Evolutionary conservation across 345 rosid genomes (phyloP).

Genomic region (Mallotus nudiflorus): DNA sequence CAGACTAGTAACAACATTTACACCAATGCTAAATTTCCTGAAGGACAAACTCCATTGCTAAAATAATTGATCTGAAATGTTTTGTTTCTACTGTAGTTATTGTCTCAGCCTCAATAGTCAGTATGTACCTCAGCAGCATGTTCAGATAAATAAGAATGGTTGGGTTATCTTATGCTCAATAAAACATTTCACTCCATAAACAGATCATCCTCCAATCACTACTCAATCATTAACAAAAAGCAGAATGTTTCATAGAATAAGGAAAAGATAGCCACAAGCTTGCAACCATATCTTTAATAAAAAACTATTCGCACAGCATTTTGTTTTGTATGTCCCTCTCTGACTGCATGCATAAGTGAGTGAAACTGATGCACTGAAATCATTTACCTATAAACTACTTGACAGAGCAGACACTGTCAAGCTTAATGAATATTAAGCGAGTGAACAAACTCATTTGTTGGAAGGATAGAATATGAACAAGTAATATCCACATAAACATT

Average conservation of each 20-base stretch:
- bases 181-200: not conserved
- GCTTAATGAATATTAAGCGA: too few species aligned
- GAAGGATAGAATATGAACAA: not conserved
- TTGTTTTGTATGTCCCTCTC: too few species aligned
- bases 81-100: too few species aligned
- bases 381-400: not conserved
- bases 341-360: too few species aligned
- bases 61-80: too few species aligned
- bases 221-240: not conserved
- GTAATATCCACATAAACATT: not conserved
- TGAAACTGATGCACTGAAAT: not conserved
- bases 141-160: not conserved
- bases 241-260: not conserved
- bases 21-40: not conserved
- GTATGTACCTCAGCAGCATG: not conserved
- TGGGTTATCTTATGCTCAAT: not conserved
- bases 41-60: not conserved
- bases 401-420: not conserved
- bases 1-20: not conserved
- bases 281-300: too few species aligned
- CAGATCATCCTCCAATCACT: not conserved
- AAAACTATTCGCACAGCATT: too few species aligned
- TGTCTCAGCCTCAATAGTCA: too few species aligned
- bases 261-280: not conserved
- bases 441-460: not conserved